A percentile compares a stretch with the other conserved stretches of the same genome.
These are phyloP conservation scores for Agaricus subrufescens DNA, from an alignment of 768 basidiomycete genomes.

Conservation along the genomic window DNA sequence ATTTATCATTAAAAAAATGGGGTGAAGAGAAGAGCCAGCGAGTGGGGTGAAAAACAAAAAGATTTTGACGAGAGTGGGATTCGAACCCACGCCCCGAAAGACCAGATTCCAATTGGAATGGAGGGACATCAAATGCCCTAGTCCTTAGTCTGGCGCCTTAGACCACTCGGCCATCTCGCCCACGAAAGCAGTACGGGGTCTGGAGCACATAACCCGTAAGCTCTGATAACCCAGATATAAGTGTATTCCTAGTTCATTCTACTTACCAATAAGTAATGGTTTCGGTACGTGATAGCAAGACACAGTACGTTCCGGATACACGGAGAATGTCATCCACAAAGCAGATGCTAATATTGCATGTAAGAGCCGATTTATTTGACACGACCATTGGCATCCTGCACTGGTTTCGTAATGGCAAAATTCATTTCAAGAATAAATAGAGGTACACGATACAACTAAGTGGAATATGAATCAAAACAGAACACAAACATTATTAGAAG, in stretches of 20 bases:
- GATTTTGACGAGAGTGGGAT: slow-evolving; percentile 39
- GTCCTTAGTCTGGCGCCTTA: slow-evolving; percentile 66
- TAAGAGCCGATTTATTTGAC: too few species aligned
- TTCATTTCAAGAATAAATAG: not conserved
- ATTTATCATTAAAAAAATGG: too few species aligned
- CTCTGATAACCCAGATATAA: too few species aligned
- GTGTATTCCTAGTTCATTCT: too few species aligned
- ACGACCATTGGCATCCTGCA: too few species aligned
- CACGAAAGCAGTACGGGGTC: not conserved
- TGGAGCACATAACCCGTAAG: not conserved
- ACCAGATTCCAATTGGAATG: slow-evolving; percentile 14
- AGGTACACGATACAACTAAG: slow-evolving; percentile 2
- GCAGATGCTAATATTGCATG: too few species aligned
- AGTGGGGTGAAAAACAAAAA: not conserved
- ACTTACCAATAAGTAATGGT: too few species aligned
- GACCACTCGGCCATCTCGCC: slow-evolving; percentile 75
- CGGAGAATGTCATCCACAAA: too few species aligned
- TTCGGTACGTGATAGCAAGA: too few species aligned
- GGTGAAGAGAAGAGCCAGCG: too few species aligned
- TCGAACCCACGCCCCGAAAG: slow-evolving; percentile 44
- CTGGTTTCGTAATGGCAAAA: not conserved
- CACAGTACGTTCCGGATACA: too few species aligned
- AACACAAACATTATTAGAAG: not conserved
- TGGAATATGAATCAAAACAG: not conserved
- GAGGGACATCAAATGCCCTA: not conserved